phyloP scores from a whole-genome alignment of 441 rosid species.

The Isatis lusitanica region DNA sequence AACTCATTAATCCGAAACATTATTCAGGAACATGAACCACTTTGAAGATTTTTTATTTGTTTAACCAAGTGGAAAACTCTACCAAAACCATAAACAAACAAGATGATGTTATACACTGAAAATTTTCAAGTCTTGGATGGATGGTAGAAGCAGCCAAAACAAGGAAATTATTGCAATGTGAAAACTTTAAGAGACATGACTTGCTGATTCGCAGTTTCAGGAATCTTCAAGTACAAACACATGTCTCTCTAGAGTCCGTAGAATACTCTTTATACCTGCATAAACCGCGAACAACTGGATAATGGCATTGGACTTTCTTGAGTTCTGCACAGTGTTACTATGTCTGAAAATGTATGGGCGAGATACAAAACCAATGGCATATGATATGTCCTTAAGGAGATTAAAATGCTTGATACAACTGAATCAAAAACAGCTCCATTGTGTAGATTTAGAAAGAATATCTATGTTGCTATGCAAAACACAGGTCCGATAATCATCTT shows the following conservation, averaged over 20 bases:
- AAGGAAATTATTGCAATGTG: background rate
- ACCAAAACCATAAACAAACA: slow-evolving; percentile 7
- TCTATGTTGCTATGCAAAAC: background rate
- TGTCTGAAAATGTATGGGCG: background rate
- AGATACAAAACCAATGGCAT: background rate
- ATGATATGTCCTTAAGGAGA: background rate
- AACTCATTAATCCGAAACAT: background rate
- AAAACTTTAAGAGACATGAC: slow-evolving; percentile 4
- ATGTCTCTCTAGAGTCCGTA: background rate
- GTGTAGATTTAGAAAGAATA: background rate
- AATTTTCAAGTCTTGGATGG: background rate
- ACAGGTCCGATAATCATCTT: background rate
- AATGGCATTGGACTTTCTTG: background rate
- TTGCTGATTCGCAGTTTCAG: slow-evolving; percentile 4
- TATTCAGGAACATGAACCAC: background rate
- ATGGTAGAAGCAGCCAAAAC: slow-evolving; percentile 7
- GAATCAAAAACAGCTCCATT: background rate
- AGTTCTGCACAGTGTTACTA: background rate
- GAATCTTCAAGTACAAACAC: slow-evolving; percentile 13
- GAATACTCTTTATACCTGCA: background rate
- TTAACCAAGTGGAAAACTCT: background rate
- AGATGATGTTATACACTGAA: background rate
- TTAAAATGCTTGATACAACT: background rate
- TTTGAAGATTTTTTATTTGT: background rate
- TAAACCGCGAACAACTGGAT: slow-evolving; percentile 8